Evolutionary conservation across 805 yeast genomes (phyloP).

Genomic region (Starmerella stigmatis): DNA sequence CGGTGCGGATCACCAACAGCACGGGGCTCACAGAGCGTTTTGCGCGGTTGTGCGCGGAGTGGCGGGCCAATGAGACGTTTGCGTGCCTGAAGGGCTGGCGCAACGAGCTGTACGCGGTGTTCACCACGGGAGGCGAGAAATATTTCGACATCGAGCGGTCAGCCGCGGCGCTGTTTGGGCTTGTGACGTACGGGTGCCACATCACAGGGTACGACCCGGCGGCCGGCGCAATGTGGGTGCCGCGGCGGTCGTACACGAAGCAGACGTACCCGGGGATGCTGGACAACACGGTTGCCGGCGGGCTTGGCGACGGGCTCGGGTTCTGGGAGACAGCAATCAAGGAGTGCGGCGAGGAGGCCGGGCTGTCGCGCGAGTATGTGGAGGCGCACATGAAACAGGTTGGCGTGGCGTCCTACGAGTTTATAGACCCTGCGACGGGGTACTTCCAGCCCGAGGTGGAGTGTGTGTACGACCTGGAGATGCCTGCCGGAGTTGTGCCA

Average conservation of each 20-base stretch:
- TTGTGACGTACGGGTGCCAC: conserved; percentile 84
- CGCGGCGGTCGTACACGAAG: conserved; percentile 65
- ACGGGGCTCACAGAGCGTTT: conserved; percentile 12
- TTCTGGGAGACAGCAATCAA: conserved; percentile 66
- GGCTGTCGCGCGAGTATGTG: conserved; percentile 47
- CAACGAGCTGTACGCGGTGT: conserved; percentile 67
- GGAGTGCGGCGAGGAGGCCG: conserved; percentile 88
- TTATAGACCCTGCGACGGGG: conserved; percentile 38
- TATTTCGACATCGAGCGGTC: conserved; percentile 74
- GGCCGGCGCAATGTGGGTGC: conserved; percentile 55
- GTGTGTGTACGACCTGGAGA: conserved; percentile 63
- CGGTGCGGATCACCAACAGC: conserved; percentile 9
- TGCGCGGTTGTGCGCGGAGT: conserved; percentile 20
- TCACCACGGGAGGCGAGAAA: conserved; percentile 42
- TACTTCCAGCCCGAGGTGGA: conserved; percentile 86
- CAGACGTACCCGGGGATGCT: conserved; percentile 84
- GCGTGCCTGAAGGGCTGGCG: conserved; percentile 52
- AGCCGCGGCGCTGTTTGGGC: conserved; percentile 69
- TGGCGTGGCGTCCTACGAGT: conserved; percentile 59
- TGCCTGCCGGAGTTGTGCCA: conserved; percentile 35
- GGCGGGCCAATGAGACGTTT: conserved; percentile 25
- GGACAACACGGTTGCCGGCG: conserved; percentile 94
- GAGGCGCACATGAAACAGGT: conserved; percentile 36
- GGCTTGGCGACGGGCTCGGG: conserved; percentile 73
- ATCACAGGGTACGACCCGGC: conserved; percentile 53